Base-by-base conservation (phyloP, 2,329 filamentous ascomycete species). In the Fusarium sp. region DNA sequence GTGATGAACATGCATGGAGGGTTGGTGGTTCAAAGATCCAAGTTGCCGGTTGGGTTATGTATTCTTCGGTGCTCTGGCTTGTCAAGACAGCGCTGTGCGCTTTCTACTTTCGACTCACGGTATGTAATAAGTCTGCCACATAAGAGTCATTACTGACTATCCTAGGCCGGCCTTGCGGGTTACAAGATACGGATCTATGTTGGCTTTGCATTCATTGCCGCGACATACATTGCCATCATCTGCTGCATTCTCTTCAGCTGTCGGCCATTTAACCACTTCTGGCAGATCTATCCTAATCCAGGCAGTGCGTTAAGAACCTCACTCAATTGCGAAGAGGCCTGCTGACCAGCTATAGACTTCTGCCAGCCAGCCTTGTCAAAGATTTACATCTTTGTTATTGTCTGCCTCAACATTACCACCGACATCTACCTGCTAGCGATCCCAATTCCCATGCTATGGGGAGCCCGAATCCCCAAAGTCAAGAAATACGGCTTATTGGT, bases 11-110 rank as follows among this genome's bases (percentile, higher is more conserved):
- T 58, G 64, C 56, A 9, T 66, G 19, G 52, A 75, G 72, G 74
- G 80, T 86, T 14, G 80, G 79, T 8, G 86, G 85, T 0, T 86
- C 84, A 14, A 87, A 87, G 73, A 83, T 84, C 1, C 85, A 88
- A 58, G 74, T 88, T 12, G 74, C 84, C 1, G 86, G 86, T 10
- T 86, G 85, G 84, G 79, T 81, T 7, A 74, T 84, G 21, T 88
- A 88, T 56, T 81, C 82, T 0, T 77, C 82, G 0, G 73, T 86
- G 2, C 68, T 88, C 2, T 88, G 86, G 86, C 66, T 82, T 8
- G 71, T 88, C 63, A 88, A 88, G 73, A 74, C 79, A 3, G 86
- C 84, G 62, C 83, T 86, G 79, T 80, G 82, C 12, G 78, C 85
- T 34, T 87, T 85, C 69, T 88, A 87, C 72, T 78, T 81, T 13